Evolutionary conservation across 2,329 filamentous ascomycete species (phyloP).

Genomic region (Pseudogymnoascus sp.): DNA sequence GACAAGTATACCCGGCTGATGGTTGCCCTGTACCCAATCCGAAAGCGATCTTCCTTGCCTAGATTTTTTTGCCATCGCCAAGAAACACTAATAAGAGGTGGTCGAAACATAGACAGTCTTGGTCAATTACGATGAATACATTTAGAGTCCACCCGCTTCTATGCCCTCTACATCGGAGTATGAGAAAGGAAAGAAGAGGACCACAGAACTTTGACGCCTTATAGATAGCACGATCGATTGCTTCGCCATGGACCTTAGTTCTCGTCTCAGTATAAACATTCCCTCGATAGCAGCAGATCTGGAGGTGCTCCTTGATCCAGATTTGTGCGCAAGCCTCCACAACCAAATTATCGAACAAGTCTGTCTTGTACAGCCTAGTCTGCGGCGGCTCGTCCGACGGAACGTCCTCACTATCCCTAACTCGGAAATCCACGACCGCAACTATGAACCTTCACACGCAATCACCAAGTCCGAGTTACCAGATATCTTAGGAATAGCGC

Average conservation of each 20-base stretch:
- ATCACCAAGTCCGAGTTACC: background rate
- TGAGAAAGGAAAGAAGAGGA: background rate
- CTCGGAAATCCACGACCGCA: background rate
- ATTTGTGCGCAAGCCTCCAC: background rate
- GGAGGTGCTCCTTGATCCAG: background rate
- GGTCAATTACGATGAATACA: background rate
- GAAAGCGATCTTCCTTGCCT: background rate
- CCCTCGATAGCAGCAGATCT: constrained; percentile 1
- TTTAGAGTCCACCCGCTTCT: background rate
- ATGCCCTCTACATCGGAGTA: background rate
- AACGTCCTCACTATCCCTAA: background rate
- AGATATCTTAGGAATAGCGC: background rate
- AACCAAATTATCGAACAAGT: background rate
- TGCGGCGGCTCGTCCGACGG: background rate
- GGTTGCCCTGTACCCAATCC: background rate
- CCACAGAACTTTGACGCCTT: background rate
- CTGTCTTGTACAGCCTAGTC: background rate
- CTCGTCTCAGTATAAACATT: background rate
- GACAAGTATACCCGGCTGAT: background rate
- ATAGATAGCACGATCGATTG: background rate
- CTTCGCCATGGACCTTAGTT: background rate
- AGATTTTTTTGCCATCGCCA: background rate
- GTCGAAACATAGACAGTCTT: background rate
- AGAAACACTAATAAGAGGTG: background rate
- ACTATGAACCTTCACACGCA: background rate